phyloP scores from a whole-genome alignment of 768 basidiomycete species.

The Kwoniella heveanensis region DNA sequence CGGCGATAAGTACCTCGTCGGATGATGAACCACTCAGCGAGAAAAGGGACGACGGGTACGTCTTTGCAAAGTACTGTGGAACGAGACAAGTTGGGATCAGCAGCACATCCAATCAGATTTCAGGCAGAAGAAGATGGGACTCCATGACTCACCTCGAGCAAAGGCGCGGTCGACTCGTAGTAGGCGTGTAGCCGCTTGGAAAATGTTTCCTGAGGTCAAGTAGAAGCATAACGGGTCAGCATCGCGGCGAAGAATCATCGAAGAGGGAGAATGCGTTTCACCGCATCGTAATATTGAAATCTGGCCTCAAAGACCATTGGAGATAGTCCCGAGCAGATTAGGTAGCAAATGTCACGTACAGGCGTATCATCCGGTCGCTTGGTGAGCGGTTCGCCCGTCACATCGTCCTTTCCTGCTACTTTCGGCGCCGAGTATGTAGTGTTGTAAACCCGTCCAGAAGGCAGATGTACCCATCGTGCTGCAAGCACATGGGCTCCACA shows the following conservation, averaged over 20 bases:
- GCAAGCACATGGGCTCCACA: too few species aligned
- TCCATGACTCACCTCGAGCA: constrained; percentile 53
- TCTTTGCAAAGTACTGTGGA: constrained; percentile 49
- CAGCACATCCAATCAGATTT: background rate
- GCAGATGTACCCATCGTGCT: constrained; percentile 57
- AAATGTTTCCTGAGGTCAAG: constrained; percentile 49
- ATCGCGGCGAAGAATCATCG: background rate
- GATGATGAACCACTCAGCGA: constrained; percentile 54
- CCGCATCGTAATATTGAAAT: too few species aligned
- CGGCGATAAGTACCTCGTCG: constrained; percentile 56
- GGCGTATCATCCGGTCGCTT: constrained; percentile 57
- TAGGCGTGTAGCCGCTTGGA: constrained; percentile 54
- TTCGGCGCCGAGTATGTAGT: constrained; percentile 55
- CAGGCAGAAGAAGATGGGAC: background rate
- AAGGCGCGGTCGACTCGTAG: constrained; percentile 55
- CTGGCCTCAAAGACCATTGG: too few species aligned
- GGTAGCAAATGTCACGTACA: constrained; percentile 27
- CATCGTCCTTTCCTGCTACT: constrained; percentile 53
- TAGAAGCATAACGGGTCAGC: background rate
- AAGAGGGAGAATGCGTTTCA: too few species aligned
- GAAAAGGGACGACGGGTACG: constrained; percentile 49
- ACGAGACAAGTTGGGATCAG: background rate
- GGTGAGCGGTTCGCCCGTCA: constrained; percentile 55
- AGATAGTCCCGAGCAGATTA: too few species aligned
- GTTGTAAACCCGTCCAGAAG: constrained; percentile 56